Base-by-base conservation (phyloP, 2,329 filamentous ascomycete genomes). In the Juglanconis sp. region DNA sequence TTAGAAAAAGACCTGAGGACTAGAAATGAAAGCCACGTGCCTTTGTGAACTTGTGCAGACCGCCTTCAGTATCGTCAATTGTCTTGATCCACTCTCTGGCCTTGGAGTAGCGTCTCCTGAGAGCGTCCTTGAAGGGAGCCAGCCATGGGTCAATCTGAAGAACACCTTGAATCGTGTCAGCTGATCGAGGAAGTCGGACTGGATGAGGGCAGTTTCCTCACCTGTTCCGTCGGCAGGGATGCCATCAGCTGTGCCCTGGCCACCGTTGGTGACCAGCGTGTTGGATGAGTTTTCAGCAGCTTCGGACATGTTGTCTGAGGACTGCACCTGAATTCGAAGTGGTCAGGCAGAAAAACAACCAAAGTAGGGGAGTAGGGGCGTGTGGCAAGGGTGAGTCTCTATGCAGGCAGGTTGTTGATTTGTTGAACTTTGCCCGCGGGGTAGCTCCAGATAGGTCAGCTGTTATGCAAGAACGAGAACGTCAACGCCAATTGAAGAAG, bases 131-230 rank as follows among this genome's bases (percentile, higher is more conserved):
- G 81, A 96, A 97, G 4, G 95, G 94, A 56, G 86, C 84, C 57
- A 99, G 86, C 85, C 89, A 98, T 50, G 93, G 92, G 72, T 99
- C 95, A 61, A 98, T 82, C 73, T 90, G 79, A 65, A 96, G 76
- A 56, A 97, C 92, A 68, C 94, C 95, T 96, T 71, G 49, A 3
- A 46, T 40, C 24, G 58, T 56, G 62, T 61, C 46, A 66, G 59
- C 59, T 44, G 40, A n/a, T 4, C 2, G 15, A 13, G 13, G 10
- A 60, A 40, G 35, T 31, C 24, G 40, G 42, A 52, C 35, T 35
- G 51, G 30, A 44, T 56, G 42, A 34, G 36, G n/a, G 53, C n/a
- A 44, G 52, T 15, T 15, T 63, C 66, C 77, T 65, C 74, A 91
- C 89, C 89, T 62, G 89, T 91, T 73, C 89, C 89, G 70, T 92